Evolutionary conservation across 768 basidiomycete species (phyloP).

Genomic region (Kwoniella dejecticola): DNA sequence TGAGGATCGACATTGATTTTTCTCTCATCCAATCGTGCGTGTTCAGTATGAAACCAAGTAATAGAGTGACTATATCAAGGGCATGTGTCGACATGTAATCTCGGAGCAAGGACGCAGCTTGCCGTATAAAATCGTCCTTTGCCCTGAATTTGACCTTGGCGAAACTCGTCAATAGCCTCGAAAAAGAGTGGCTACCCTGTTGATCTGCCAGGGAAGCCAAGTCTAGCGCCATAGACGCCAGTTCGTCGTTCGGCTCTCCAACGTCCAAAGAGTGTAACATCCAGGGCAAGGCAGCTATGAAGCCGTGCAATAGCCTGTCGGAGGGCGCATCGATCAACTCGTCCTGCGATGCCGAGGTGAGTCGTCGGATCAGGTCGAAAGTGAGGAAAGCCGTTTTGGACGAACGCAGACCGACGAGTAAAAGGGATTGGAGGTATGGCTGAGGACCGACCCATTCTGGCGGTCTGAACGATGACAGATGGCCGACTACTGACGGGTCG

Average conservation of each 20-base stretch:
- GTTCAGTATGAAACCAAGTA: slow-evolving; percentile 86
- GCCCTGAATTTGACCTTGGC: slow-evolving; percentile 84
- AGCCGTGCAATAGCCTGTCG: slow-evolving; percentile 49
- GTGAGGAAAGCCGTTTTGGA: slow-evolving; percentile 68
- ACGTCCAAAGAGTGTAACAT: slow-evolving; percentile 76
- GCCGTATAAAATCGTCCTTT: slow-evolving; percentile 88
- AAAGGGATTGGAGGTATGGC: slow-evolving; percentile 67
- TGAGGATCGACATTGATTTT: slow-evolving; percentile 82
- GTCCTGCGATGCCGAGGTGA: slow-evolving; percentile 66
- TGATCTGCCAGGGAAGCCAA: slow-evolving; percentile 71
- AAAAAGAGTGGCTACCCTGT: slow-evolving; percentile 75
- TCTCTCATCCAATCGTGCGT: slow-evolving; percentile 76
- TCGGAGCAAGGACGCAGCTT: slow-evolving; percentile 79
- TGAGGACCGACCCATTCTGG: slow-evolving; percentile 67
- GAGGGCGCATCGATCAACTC: slow-evolving; percentile 66
- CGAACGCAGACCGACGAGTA: slow-evolving; percentile 78
- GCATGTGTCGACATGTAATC: slow-evolving; percentile 74
- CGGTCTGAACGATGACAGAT: slow-evolving; percentile 70
- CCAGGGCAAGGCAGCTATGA: slow-evolving; percentile 81
- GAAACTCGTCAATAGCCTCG: slow-evolving; percentile 85
- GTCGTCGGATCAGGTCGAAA: slow-evolving; percentile 67
- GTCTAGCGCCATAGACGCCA: slow-evolving; percentile 72
- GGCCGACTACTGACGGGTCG: slow-evolving; percentile 67
- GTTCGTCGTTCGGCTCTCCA: slow-evolving; percentile 63
- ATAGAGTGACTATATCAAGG: slow-evolving; percentile 77